phyloP scores from a whole-genome alignment of 768 basidiomycete genomes.

The Psilocybe subaeruginosa region DNA sequence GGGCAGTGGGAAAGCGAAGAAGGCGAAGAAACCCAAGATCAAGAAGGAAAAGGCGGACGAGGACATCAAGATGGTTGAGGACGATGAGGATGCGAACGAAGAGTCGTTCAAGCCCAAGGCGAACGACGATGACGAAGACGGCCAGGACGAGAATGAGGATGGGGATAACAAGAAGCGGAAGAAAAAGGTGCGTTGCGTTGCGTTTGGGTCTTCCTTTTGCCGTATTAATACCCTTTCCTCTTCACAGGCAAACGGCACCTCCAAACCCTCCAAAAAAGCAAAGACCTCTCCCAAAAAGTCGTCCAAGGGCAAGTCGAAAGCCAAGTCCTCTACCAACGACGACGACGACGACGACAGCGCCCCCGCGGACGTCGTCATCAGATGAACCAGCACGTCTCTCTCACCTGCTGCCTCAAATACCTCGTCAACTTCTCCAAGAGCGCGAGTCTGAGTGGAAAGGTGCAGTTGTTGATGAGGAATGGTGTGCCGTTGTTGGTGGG shows the following conservation, averaged over 20 bases:
- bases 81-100: conserved; percentile 48
- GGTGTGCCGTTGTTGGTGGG: conserved; percentile 31
- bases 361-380: conserved; percentile 61
- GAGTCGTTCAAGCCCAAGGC: conserved; percentile 48
- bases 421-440: conserved; percentile 97
- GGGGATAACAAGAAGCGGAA: conserved; percentile 71
- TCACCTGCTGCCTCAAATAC: conserved; percentile 97
- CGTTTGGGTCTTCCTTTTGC: background rate
- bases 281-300: conserved; percentile 29
- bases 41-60: background rate
- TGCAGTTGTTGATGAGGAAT: conserved; percentile 32
- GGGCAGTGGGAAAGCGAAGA: too few species aligned
- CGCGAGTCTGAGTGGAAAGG: conserved; percentile 49
- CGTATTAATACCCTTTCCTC: background rate
- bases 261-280: conserved; percentile 47
- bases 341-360: conserved; percentile 52
- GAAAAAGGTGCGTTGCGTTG: conserved; percentile 51
- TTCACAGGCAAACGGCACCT: conserved; percentile 35
- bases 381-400: conserved; percentile 87
- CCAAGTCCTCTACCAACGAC: conserved; percentile 60
- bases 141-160: conserved; percentile 47
- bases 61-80: conserved; percentile 29
- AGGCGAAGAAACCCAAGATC: too few species aligned
- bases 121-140: conserved; percentile 41
- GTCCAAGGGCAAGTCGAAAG: too few species aligned